A percentile compares a stretch with the other conserved stretches of the same genome.
phyloP scores from a whole-genome alignment of 352 stramenopile species.

The Saprolegnia parasitica region DNA sequence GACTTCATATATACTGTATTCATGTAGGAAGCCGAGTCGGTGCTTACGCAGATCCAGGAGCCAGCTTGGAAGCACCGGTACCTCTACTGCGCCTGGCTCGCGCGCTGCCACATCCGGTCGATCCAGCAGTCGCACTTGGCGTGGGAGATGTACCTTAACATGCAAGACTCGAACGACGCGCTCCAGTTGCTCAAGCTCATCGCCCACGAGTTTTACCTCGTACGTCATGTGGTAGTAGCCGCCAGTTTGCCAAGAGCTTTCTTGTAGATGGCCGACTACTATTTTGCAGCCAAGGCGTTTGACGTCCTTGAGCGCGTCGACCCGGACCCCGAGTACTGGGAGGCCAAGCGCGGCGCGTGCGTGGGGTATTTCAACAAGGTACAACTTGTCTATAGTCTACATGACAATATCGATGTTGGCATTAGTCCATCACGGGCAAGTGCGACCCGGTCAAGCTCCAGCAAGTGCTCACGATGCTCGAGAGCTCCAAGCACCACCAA shows the following conservation, averaged over 20 bases:
- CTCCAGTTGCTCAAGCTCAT: slow-evolving; percentile 65
- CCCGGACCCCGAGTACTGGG: slow-evolving; percentile 66
- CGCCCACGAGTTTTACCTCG: slow-evolving; percentile 61
- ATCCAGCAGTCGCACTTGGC: slow-evolving; percentile 33
- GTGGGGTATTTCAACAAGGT: slow-evolving; percentile 60
- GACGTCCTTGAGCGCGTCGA: slow-evolving; percentile 69
- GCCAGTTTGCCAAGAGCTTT: background rate
- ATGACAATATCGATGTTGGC: background rate
- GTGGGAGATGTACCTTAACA: slow-evolving; percentile 63
- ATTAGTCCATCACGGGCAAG: slow-evolving; percentile 18
- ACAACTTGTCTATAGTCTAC: slow-evolving; percentile 2
- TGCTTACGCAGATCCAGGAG: slow-evolving; percentile 48
- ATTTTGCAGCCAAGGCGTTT: slow-evolving; percentile 62
- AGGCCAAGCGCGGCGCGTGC: slow-evolving; percentile 65
- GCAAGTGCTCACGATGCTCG: slow-evolving; percentile 26
- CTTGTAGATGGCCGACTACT: slow-evolving; percentile 43
- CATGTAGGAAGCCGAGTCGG: slow-evolving; percentile 48
- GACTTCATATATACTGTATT: no score
- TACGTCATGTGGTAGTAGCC: no score
- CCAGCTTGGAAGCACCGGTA: slow-evolving; percentile 35
- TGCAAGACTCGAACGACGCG: slow-evolving; percentile 48
- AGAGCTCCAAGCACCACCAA: slow-evolving; percentile 26
- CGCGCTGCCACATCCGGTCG: slow-evolving; percentile 49
- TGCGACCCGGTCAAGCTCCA: slow-evolving; percentile 22
- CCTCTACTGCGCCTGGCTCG: slow-evolving; percentile 50